These are phyloP conservation scores for Plenodomus biglobosus DNA, from an alignment of 2,329 filamentous ascomycete genomes.

Conservation along the genomic window DNA sequence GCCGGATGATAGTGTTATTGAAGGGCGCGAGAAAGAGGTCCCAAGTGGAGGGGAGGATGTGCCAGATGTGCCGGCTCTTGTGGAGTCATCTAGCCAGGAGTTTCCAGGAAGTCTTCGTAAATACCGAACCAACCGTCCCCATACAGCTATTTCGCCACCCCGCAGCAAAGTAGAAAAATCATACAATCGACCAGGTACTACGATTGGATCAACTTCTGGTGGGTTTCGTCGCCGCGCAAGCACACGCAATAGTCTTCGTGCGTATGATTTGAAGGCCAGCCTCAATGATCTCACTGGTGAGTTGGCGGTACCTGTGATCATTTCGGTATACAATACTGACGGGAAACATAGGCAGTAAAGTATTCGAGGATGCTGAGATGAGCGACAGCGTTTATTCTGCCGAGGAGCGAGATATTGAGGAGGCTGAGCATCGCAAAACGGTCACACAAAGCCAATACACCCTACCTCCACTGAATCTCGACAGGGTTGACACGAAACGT, in stretches of 20 bases:
- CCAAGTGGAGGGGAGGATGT: constrained; percentile 13
- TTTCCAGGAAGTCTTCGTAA: constrained; percentile 32
- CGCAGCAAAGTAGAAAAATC: constrained; percentile 17
- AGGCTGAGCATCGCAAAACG: constrained; percentile 24
- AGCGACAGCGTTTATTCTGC: constrained; percentile 37
- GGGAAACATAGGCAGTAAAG: constrained; percentile 12
- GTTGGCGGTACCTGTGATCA: neutral
- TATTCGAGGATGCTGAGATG: constrained; percentile 35
- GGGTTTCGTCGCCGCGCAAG: constrained; percentile 16
- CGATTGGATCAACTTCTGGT: constrained; percentile 5
- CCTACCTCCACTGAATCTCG: constrained; percentile 26
- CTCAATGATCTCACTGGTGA: constrained; percentile 25
- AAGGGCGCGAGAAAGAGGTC: constrained; percentile 16
- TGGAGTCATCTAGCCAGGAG: constrained; percentile 7
- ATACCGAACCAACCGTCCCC: constrained; percentile 15
- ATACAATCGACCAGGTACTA: constrained; percentile 18
- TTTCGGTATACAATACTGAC: neutral
- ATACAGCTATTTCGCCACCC: constrained; percentile 15
- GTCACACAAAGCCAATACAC: constrained; percentile 25
- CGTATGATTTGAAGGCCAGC: constrained; percentile 24
- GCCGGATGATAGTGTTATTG: constrained; percentile 19
- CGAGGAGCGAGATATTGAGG: constrained; percentile 32
- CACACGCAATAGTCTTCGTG: constrained; percentile 22
- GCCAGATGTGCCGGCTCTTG: constrained; percentile 15
- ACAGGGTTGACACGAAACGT: constrained; percentile 14